Evolutionary conservation across 2,329 filamentous ascomycete species (phyloP), one percentile per base, ranked within the genome.

Genomic region (Colletotrichum tamarilloi): DNA sequence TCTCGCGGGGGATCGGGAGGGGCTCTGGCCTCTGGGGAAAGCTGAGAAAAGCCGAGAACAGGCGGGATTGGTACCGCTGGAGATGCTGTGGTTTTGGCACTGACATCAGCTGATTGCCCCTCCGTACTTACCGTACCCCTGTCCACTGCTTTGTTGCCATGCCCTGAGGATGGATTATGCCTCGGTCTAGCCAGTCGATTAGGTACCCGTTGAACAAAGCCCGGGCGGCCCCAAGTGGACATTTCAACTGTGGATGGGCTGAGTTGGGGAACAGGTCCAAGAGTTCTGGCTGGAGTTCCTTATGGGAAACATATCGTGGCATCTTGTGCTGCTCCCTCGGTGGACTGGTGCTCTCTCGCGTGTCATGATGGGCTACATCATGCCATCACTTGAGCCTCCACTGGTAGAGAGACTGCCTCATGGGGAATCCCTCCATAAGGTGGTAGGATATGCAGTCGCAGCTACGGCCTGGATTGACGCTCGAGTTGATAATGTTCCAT

Each of bases 51-150:
- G 42, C 42, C 42, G 42, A 49, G 42, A 49, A n/a, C 42, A 49
- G 42, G 42, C 42, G 42, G 42, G 42, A 49, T n/a, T n/a, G 19
- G 26, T 26, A 49, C 42, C 22, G 24, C 65, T 53, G 24, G 58
- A 69, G 22, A 55, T 69, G 66, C 58, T 69, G 53, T 67, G 30
- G 35, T 42, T 68, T 53, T 16, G 52, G 65, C 65, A 55, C 30
- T 59, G 38, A 55, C 59, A 69, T 64, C 69, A 68, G 53, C 69
- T 55, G 59, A 64, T 60, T 60, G 59, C 6, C 19, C 46, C 22
- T 24, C 46, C 22, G n/a, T 35, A 35, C 32, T 35, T 35, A 35
- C 32, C 32, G 11, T n/a, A 49, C 19, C 32, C 24, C 52, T 42
- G 62, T 4, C n/a, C 3, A 7, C 28, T n/a, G 14, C 62, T 63